Evolutionary conservation across 441 rosid genomes (phyloP), one percentile per base, ranked within the genome.

Genomic region (Populus hybrid): DNA sequence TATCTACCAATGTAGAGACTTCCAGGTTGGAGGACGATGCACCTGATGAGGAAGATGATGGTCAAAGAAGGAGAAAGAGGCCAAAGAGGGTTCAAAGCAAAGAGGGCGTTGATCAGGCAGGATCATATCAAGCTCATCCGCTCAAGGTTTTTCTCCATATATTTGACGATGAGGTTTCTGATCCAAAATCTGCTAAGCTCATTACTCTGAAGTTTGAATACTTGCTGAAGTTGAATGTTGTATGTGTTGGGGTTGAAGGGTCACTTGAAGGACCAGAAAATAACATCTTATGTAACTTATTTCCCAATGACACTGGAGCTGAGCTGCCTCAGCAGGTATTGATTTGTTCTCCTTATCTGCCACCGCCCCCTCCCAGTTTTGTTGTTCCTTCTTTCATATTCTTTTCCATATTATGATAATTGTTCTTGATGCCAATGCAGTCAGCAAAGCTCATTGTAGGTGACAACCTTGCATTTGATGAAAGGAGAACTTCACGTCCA

Each of bases 271-370:
- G 87, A 80, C 82, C 81, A 42, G 91, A 89, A 72, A 80, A 77
- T 77, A 84, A 86, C 85, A 86, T 91, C 63, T 78, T 95, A 21
- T 90, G 92, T 81, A 91, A 87, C 85, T 87, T 95, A 72, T 95
- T 92, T 86, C 91, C 95, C 66, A 90, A 89, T 77, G 99, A 94
- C 79, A 79, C 88, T 8, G 98, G 99, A 50, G 80, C 86, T 38
- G 99, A 95, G 82, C 95, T 91, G 86, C 99, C 98, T 83, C 97
- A 83, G 81, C 95, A 91, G 95, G 98, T 95, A 84, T 76, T 71
- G 40, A 65, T 59, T 36, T 76, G n/a, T 42, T 70, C 38, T 46
- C 40, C 40, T 53, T 28, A 10, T 28, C 34, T 10, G 23, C 61
- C 18, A 65, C 34, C 7, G 4, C 65, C 21, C 24, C 26, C 23